phyloP scores from a whole-genome alignment of 2,329 filamentous ascomycete genomes.

The Aspergillus nomiae region DNA sequence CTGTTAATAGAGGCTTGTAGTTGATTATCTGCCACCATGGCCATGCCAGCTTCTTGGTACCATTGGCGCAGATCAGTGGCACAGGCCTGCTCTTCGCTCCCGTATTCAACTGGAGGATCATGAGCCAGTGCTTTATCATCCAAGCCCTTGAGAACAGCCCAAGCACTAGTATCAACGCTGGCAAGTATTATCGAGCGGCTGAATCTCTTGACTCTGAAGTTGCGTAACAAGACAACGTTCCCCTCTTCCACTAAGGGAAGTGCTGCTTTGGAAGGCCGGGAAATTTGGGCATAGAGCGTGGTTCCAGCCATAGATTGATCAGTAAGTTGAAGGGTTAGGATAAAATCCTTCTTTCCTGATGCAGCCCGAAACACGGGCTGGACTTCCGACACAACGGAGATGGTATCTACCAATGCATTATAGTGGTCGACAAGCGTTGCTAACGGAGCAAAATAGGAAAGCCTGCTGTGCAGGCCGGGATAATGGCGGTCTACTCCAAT shows the following conservation, averaged over 20 bases:
- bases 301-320: constrained; percentile 47
- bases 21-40: constrained; percentile 37
- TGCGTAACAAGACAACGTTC: constrained; percentile 47
- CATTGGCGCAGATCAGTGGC: constrained; percentile 41
- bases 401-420: constrained; percentile 42
- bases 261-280: constrained; percentile 40
- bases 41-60: constrained; percentile 41
- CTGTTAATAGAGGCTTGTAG: constrained; percentile 37
- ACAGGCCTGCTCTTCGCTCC: constrained; percentile 38
- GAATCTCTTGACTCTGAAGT: constrained; percentile 48
- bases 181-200: constrained; percentile 44
- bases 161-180: constrained; percentile 46
- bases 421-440: constrained; percentile 47
- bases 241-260: constrained; percentile 43
- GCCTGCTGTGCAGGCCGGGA: constrained; percentile 41
- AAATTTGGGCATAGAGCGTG: constrained; percentile 43
- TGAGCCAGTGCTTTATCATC: constrained; percentile 32
- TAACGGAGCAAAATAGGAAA: constrained; percentile 48
- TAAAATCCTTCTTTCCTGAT: constrained; percentile 43
- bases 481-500: constrained; percentile 29
- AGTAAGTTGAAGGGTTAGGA: constrained; percentile 44
- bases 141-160: constrained; percentile 46
- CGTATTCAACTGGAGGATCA: constrained; percentile 45
- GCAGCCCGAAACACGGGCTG: constrained; percentile 35
- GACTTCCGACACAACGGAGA: constrained; percentile 42